Conservation (phyloP, 192 early-diverging fungal species). For the Kickxella alabastrina region DNA sequence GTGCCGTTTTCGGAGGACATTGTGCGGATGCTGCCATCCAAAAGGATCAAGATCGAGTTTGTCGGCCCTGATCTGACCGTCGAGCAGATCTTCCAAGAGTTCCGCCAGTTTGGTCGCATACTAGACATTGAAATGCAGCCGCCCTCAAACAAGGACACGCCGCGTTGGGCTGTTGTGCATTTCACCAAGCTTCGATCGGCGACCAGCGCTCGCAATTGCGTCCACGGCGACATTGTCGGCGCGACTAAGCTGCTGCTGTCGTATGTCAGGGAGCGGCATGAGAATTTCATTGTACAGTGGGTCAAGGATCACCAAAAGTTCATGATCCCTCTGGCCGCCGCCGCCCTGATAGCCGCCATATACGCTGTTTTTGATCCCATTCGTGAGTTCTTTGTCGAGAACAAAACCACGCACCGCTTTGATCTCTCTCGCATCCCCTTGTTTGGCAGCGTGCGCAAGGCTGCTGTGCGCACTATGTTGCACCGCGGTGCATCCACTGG, state of each 20-base stretch:
- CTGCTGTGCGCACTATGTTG: slow-evolving; percentile 30
- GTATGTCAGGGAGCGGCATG: slow-evolving; percentile 57
- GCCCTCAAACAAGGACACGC: slow-evolving; percentile 64
- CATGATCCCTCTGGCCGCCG: slow-evolving; percentile 69
- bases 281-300: slow-evolving; percentile 62
- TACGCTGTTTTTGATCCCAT: slow-evolving; percentile 88
- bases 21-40: slow-evolving; percentile 47
- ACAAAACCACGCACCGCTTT: slow-evolving; percentile 79
- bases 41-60: slow-evolving; percentile 67
- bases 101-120: slow-evolving; percentile 79
- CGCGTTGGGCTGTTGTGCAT: slow-evolving; percentile 75
- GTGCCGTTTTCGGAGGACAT: slow-evolving; percentile 73
- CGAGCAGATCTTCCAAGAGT: slow-evolving; percentile 66
- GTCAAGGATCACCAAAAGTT: slow-evolving; percentile 72
- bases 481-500: slow-evolving; percentile 5
- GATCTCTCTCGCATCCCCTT: slow-evolving; percentile 50
- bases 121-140: slow-evolving; percentile 71
- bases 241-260: slow-evolving; percentile 59
- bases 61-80: slow-evolving; percentile 64
- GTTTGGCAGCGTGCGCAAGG: slow-evolving; percentile 31
- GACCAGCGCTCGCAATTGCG: slow-evolving; percentile 89
- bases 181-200: slow-evolving; percentile 75
- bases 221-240: slow-evolving; percentile 75
- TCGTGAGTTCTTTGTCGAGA: slow-evolving; percentile 82
- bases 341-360: slow-evolving; percentile 66